Conservation (phyloP, 2,329 filamentous ascomycete species). For the Aspergillus novoparasiticus region DNA sequence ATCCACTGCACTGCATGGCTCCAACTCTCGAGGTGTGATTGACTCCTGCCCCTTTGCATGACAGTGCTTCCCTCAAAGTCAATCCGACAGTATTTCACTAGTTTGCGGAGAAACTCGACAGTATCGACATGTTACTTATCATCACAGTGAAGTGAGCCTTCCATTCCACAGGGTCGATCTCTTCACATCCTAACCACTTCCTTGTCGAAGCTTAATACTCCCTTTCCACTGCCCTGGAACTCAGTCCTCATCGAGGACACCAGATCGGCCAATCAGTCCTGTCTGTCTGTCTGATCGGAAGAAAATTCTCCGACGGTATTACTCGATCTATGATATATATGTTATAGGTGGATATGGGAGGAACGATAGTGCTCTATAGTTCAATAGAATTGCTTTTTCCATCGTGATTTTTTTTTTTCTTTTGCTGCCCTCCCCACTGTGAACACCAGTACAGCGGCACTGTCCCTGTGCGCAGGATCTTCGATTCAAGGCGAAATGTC, state of each 20-base stretch:
- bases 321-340: neutral
- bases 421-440: neutral
- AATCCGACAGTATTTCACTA: neutral
- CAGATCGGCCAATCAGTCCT: conserved; percentile 16
- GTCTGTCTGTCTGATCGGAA: neutral
- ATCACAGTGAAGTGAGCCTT: neutral
- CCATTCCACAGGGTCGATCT: neutral
- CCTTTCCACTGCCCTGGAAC: conserved; percentile 15
- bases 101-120: neutral
- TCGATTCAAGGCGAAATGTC: neutral
- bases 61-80: neutral
- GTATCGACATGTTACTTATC: neutral
- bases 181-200: neutral
- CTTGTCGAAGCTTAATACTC: conserved; percentile 21
- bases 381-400: neutral
- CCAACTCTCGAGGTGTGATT: neutral
- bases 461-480: neutral
- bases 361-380: conserved; percentile 4
- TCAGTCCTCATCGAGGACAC: conserved; percentile 4
- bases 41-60: conserved; percentile 10
- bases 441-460: neutral
- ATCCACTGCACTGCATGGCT: neutral
- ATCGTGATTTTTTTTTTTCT: neutral
- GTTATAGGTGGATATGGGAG: neutral
- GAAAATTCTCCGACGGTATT: neutral